Conservation (phyloP, 2,329 filamentous ascomycete species). For the Aureobasidium sp. region DNA sequence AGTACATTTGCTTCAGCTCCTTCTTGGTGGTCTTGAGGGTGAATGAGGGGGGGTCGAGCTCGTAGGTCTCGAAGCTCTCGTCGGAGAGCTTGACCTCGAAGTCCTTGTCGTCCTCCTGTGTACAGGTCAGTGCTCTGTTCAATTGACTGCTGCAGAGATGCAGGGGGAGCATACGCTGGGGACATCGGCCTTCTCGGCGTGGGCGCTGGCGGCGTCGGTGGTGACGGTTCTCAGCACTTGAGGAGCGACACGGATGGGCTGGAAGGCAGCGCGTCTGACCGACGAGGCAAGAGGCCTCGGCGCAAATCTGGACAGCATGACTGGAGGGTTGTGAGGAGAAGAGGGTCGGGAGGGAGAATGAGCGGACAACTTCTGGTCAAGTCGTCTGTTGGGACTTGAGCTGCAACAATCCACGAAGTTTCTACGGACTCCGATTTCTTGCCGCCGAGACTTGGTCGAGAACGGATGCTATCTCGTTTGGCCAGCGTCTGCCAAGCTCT, state of each 20-base stretch:
- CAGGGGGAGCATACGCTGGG: conserved; percentile 47
- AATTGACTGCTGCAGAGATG: not conserved
- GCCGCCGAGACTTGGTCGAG: conserved; percentile 8
- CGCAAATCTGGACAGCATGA: conserved; percentile 31
- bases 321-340: not conserved
- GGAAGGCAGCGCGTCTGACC: conserved; percentile 23
- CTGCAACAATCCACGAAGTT: conserved; percentile 12
- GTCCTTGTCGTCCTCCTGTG: conserved; percentile 81
- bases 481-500: not conserved
- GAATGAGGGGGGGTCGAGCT: conserved; percentile 92
- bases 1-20: conserved; percentile 98
- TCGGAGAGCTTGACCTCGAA: conserved; percentile 91
- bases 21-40: conserved; percentile 91
- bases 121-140: not conserved
- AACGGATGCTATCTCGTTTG: not conserved
- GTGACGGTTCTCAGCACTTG: conserved; percentile 69
- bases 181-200: conserved; percentile 70
- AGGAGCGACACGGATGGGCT: conserved; percentile 35
- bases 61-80: conserved; percentile 99
- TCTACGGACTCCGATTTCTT: conserved; percentile 13
- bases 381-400: conserved; percentile 13
- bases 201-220: conserved; percentile 86
- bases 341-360: not conserved
- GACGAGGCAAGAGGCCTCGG: conserved; percentile 29
- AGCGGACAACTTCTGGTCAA: conserved; percentile 4